phyloP scores from a whole-genome alignment of 495 filamentous ascomycete species.

The Geopyxis carbonaria region DNA sequence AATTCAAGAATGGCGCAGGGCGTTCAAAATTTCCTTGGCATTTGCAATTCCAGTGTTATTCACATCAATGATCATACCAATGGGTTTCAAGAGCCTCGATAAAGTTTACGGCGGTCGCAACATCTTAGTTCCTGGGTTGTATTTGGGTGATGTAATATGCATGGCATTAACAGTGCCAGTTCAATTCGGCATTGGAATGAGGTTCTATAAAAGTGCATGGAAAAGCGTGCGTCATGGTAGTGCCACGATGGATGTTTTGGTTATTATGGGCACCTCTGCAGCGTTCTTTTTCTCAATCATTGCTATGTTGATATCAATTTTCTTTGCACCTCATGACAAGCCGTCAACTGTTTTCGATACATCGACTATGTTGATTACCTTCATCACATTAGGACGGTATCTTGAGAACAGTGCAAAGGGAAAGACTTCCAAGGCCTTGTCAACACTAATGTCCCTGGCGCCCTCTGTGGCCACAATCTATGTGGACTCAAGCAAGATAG shows the following conservation, averaged over 20 bases:
- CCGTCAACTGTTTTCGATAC: conserved; percentile 91
- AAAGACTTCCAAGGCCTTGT: conserved; percentile 87
- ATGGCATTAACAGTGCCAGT: conserved; percentile 72
- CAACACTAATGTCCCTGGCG: conserved; percentile 84
- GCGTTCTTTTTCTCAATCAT: conserved; percentile 93
- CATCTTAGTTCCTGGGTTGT: conserved; percentile 54
- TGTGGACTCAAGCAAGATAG: conserved; percentile 81
- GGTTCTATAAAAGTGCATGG: conserved; percentile 82
- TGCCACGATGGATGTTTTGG: conserved; percentile 95
- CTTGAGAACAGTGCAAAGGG: conserved; percentile 93
- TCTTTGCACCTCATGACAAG: conserved; percentile 48
- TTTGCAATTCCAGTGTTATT: conserved; percentile 89
- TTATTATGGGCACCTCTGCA: conserved; percentile 85
- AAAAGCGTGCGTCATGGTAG: conserved; percentile 76
- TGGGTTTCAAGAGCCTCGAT: conserved; percentile 40
- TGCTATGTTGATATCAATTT: conserved; percentile 68
- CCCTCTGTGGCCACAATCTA: conserved; percentile 97
- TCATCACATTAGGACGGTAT: conserved; percentile 80
- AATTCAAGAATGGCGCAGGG: conserved; percentile 74
- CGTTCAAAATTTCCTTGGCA: conserved; percentile 52
- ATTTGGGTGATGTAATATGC: conserved; percentile 72
- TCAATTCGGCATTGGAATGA: conserved; percentile 87
- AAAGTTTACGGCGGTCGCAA: conserved; percentile 35
- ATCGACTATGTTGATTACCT: conserved; percentile 96
- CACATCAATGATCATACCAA: conserved; percentile 80